A percentile compares a stretch with the other conserved stretches of the same genome.
Conservation (phyloP, 192 early-diverging fungal genomes). For the Backusella mclennaniae region DNA sequence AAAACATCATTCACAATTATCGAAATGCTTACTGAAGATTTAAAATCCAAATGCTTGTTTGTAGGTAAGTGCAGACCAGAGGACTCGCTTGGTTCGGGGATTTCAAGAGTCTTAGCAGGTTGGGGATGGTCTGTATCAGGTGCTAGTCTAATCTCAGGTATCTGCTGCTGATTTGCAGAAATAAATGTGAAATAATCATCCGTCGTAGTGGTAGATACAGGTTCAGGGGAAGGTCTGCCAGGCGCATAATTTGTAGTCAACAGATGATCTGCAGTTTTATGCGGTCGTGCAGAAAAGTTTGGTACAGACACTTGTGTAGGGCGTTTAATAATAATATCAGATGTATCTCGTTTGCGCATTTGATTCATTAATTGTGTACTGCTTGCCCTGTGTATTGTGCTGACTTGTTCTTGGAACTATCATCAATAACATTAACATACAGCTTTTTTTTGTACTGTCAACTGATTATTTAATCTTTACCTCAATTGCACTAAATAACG, state of each 20-base stretch:
- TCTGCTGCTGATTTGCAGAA: not conserved
- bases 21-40: not conserved
- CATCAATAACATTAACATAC: not conserved
- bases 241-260: not conserved
- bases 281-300: not conserved
- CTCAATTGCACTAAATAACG: conserved; percentile 53
- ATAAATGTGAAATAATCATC: conserved; percentile 31
- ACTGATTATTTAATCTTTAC: conserved; percentile 19
- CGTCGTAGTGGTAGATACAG: conserved; percentile 11
- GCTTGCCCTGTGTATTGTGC: conserved; percentile 3
- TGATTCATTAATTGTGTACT: conserved; percentile 14
- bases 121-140: conserved; percentile 10
- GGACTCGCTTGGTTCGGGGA: not conserved
- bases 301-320: not conserved
- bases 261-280: conserved; percentile 11
- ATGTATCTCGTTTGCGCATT: conserved; percentile 5
- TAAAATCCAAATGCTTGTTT: not conserved
- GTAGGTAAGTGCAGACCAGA: not conserved
- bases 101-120: not conserved
- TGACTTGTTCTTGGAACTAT: conserved; percentile 19
- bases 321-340: not conserved
- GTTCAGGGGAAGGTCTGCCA: conserved; percentile 3
- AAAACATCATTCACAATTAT: conserved; percentile 24
- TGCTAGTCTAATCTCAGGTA: conserved; percentile 27
- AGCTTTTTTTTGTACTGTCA: not conserved